Conservation (phyloP, 208 protist species). For the Trypanosoma scelopori region DNA sequence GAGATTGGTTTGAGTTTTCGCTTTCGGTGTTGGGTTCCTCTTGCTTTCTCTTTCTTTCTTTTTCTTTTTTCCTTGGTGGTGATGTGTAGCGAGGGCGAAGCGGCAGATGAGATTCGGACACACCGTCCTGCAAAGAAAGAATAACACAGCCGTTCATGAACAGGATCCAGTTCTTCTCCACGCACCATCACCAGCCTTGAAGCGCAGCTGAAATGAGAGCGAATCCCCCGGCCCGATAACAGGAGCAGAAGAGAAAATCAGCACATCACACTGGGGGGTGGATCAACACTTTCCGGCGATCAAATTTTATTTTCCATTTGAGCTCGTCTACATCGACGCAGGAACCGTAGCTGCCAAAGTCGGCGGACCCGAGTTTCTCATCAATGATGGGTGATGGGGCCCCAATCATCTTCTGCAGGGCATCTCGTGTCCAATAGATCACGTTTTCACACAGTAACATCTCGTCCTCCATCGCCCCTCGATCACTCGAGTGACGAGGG, state of each 20-base stretch:
- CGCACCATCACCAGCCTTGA: background rate
- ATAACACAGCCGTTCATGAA: background rate
- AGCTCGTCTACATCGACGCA: conserved; percentile 76
- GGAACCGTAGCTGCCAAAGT: conserved; percentile 63
- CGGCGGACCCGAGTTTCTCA: conserved; percentile 34
- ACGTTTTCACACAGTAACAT: conserved; percentile 43
- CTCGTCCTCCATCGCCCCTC: conserved; percentile 31
- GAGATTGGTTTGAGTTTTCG: conserved; percentile 3
- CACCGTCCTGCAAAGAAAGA: background rate
- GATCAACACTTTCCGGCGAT: conserved; percentile 29
- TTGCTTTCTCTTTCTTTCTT: conserved; percentile 21
- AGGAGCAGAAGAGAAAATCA: background rate
- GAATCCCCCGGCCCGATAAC: no score
- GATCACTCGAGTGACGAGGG: conserved; percentile 4
- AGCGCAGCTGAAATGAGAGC: no score
- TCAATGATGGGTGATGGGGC: conserved; percentile 27
- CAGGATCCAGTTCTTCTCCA: no score
- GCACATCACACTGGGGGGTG: background rate
- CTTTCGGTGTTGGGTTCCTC: conserved; percentile 7
- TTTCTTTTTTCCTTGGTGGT: conserved; percentile 11
- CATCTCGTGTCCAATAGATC: conserved; percentile 59
- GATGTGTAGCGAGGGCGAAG: conserved; percentile 13
- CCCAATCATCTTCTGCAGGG: conserved; percentile 55
- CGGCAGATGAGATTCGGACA: background rate
- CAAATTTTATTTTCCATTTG: conserved; percentile 63